Percentiles rank a stretch among this genome's conserved stretches.
Evolutionary conservation across 208 protist genomes (phyloP).

Genomic region (Phytomonas serpens): DNA sequence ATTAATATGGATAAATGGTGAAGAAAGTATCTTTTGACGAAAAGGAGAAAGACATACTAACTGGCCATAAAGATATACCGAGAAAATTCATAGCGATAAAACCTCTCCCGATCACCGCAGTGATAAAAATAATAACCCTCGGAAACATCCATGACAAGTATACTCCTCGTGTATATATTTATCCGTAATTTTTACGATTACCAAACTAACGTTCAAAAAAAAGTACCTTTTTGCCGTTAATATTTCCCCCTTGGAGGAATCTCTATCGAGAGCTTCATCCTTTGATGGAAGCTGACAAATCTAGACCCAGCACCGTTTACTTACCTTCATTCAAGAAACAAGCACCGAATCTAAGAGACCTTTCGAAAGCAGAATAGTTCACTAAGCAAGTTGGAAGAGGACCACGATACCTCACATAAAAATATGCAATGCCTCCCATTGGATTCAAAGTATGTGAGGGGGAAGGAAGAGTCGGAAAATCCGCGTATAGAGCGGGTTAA

Average conservation of each 20-base stretch:
- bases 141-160: neutral
- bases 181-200: neutral
- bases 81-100: conserved; percentile 7
- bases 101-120: neutral
- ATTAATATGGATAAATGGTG: neutral
- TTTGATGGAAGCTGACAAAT: neutral
- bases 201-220: conserved; percentile 7
- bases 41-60: conserved; percentile 10
- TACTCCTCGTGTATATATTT: conserved; percentile 16
- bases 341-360: neutral
- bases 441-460: neutral
- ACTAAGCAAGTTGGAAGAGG: neutral
- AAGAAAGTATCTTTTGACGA: neutral
- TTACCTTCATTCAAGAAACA: neutral
- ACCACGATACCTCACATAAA: neutral
- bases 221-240: neutral
- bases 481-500: neutral
- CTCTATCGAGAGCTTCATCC: neutral
- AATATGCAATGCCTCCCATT: neutral
- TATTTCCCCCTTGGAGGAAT: neutral
- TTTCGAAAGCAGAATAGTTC: neutral
- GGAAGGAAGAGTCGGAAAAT: neutral
- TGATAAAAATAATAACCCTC: neutral
- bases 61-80: conserved; percentile 4
- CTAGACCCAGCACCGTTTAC: neutral